phyloP scores from a whole-genome alignment of 306 rosid genomes.

The Glycine soja region DNA sequence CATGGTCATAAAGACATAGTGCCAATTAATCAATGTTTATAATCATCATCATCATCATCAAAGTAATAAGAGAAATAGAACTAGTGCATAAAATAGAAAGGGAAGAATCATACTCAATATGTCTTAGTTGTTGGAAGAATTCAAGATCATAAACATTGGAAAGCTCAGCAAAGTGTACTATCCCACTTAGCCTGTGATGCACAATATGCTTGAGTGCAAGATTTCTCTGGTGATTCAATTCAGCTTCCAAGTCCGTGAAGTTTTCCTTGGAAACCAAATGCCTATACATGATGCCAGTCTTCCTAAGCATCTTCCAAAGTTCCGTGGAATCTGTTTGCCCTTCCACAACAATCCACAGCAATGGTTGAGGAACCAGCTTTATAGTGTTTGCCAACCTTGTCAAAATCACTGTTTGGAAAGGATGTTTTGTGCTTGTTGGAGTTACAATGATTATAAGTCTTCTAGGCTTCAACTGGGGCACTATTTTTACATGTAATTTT shows the following conservation, averaged over 20 bases:
- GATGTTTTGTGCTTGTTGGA: constrained; percentile 62
- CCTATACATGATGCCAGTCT: constrained; percentile 78
- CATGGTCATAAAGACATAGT: not conserved
- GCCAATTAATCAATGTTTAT: not conserved
- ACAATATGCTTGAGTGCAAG: constrained; percentile 81
- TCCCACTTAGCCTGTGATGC: constrained; percentile 78
- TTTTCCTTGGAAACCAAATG: constrained; percentile 76
- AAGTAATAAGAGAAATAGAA: not conserved
- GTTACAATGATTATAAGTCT: constrained; percentile 67
- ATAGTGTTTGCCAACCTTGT: constrained; percentile 74
- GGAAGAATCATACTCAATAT: constrained; percentile 62
- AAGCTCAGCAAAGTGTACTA: constrained; percentile 83
- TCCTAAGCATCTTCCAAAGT: constrained; percentile 57
- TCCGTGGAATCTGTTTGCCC: constrained; percentile 55
- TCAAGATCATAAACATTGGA: constrained; percentile 76
- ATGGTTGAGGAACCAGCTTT: constrained; percentile 66
- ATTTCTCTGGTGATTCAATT: constrained; percentile 78
- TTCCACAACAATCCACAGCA: constrained; percentile 84
- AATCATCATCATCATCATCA: too few relatives aligned
- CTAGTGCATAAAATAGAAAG: not conserved
- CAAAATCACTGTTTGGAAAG: constrained; percentile 56
- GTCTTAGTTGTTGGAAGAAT: constrained; percentile 78
- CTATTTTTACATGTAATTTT: constrained; percentile 9
- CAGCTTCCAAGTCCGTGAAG: constrained; percentile 75
- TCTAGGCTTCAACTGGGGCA: constrained; percentile 46